Conservation (phyloP, 306 rosid species). For the Luffa acutangula region DNA sequence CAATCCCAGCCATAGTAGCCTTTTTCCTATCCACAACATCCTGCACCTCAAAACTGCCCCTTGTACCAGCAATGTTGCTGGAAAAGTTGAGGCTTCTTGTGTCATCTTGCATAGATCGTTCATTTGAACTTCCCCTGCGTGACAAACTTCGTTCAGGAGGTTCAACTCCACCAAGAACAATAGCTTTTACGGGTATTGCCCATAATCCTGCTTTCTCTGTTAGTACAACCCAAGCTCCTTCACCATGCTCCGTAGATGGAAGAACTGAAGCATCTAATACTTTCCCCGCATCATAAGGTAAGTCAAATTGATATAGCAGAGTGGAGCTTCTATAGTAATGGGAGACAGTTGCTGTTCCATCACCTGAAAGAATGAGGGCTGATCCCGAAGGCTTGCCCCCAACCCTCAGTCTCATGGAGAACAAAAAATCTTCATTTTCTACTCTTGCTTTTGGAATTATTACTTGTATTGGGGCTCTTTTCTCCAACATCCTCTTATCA, state of each 20-base stretch:
- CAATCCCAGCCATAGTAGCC: slow-evolving; percentile 39
- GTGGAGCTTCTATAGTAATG: slow-evolving; percentile 62
- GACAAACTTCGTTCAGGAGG: slow-evolving; percentile 98
- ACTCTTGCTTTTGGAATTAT: slow-evolving; percentile 93
- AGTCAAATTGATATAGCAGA: slow-evolving; percentile 81
- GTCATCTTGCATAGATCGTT: slow-evolving; percentile 82
- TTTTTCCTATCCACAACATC: slow-evolving; percentile 63
- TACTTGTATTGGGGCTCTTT: slow-evolving; percentile 77
- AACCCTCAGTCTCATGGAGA: slow-evolving; percentile 79
- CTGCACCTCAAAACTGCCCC: slow-evolving; percentile 79
- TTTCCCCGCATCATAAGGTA: slow-evolving; percentile 97
- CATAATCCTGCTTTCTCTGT: slow-evolving; percentile 98
- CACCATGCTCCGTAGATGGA: slow-evolving; percentile 66
- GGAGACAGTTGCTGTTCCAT: slow-evolving; percentile 88
- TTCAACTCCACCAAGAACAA: slow-evolving; percentile 88
- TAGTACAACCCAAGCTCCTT: slow-evolving; percentile 91
- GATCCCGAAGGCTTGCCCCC: slow-evolving; percentile 97
- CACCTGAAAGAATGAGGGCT: slow-evolving; percentile 72
- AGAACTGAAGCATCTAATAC: slow-evolving; percentile 91
- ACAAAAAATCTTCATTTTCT: slow-evolving; percentile 71
- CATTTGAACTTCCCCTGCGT: slow-evolving; percentile 92
- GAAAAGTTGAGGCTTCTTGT: slow-evolving; percentile 54
- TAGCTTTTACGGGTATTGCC: slow-evolving; percentile 98
- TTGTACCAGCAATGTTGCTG: slow-evolving; percentile 51
- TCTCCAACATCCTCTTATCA: slow-evolving; percentile 62